A percentile compares a stretch with the other conserved stretches of the same genome.
Evolutionary conservation across 495 filamentous ascomycete species (phyloP).

Genomic region (Xanthoparmelia taractica): DNA sequence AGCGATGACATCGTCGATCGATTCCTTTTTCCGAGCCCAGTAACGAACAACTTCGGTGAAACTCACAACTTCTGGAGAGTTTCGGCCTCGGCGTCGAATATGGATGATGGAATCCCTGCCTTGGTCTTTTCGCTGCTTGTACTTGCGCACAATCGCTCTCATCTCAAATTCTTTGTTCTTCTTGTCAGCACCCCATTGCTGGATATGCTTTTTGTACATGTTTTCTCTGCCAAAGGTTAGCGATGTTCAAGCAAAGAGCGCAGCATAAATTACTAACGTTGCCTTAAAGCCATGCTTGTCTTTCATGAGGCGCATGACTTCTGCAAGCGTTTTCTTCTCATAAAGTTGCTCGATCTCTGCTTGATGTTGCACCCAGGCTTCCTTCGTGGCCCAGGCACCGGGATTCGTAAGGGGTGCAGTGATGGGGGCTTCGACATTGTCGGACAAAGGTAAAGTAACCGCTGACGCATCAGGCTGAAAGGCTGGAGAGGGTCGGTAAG

Average conservation of each 20-base stretch:
- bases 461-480: too few relatives aligned
- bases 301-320: constrained; percentile 24
- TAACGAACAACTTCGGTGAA: constrained; percentile 14
- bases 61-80: too few relatives aligned
- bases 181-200: constrained; percentile 28
- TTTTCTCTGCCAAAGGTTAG: constrained; percentile 1
- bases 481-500: background rate
- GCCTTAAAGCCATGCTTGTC: constrained; percentile 25
- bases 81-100: background rate
- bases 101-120: constrained; percentile 11
- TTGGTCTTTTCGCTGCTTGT: constrained; percentile 13
- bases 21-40: constrained; percentile 10
- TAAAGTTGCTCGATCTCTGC: background rate
- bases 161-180: constrained; percentile 30
- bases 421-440: too few relatives aligned
- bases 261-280: constrained; percentile 22
- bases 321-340: constrained; percentile 14
- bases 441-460: background rate
- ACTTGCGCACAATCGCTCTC: constrained; percentile 29
- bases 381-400: too few relatives aligned
- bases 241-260: too few relatives aligned
- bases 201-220: constrained; percentile 28
- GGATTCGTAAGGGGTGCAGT: background rate
- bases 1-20: constrained; percentile 13
- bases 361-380: too few relatives aligned